Evolutionary conservation across 2,329 filamentous ascomycete genomes (phyloP).

Genomic region (Fusarium sp.): DNA sequence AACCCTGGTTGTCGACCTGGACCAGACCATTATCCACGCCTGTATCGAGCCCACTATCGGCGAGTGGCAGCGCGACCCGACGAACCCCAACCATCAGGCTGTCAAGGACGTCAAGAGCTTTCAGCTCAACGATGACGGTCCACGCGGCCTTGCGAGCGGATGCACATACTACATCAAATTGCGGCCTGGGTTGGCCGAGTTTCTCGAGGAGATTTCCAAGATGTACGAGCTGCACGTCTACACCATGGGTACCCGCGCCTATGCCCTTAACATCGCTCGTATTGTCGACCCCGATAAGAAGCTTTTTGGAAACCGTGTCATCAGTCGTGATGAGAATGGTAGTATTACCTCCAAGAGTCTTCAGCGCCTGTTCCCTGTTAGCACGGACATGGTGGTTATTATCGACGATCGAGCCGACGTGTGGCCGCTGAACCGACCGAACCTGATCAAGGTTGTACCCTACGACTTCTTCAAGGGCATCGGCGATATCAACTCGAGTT

Average conservation of each 20-base stretch:
- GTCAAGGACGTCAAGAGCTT: slow-evolving; percentile 91
- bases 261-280: slow-evolving; percentile 89
- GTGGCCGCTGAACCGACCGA: slow-evolving; percentile 89
- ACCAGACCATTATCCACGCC: slow-evolving; percentile 98
- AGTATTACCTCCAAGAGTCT: slow-evolving; percentile 92
- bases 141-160: slow-evolving; percentile 73
- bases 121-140: slow-evolving; percentile 87
- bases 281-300: slow-evolving; percentile 92
- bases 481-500: slow-evolving; percentile 98
- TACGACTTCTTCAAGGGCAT: slow-evolving; percentile 99
- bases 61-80: slow-evolving; percentile 91
- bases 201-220: slow-evolving; percentile 80
- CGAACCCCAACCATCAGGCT: slow-evolving; percentile 90
- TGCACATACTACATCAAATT: slow-evolving; percentile 99
- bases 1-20: slow-evolving; percentile 94
- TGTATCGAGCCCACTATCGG: slow-evolving; percentile 96
- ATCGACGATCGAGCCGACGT: slow-evolving; percentile 98
- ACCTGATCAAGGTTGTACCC: slow-evolving; percentile 92
- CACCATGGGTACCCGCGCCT: slow-evolving; percentile 98
- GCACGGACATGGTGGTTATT: slow-evolving; percentile 99
- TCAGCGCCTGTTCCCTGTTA: slow-evolving; percentile 91
- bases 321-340: slow-evolving; percentile 96
- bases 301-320: slow-evolving; percentile 92
- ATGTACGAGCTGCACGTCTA: slow-evolving; percentile 98
- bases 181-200: slow-evolving; percentile 85